Evolutionary conservation across 1,284 basidiomycete genomes (phyloP), one percentile per base, ranked within the genome.

Genomic region (Microbotryum saponariae): DNA sequence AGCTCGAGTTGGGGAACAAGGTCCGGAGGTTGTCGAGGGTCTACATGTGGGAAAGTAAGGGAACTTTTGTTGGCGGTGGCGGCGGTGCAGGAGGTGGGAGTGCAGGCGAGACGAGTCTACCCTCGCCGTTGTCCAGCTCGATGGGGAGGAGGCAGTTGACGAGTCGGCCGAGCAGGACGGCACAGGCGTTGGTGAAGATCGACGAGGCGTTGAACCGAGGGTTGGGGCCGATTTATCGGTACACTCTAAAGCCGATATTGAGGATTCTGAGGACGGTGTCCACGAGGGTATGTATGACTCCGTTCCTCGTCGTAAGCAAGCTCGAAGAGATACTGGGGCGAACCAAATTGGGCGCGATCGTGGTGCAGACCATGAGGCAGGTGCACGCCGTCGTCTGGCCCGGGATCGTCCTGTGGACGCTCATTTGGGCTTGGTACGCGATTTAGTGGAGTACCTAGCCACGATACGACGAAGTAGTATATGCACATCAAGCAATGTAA

Each of bases 1-100:
- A 5, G 10, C 27, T 45, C 16, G 9, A 37, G 46, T 29, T n/a
- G 48, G 18, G 42, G 45, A 46, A 56, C 6, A 58, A 63, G 20
- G 64, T 66, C 1, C 33, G 64, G 50, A 37, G 64, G 2, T 61
- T 66, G 20, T 53, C 48, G 29, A 29, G 59, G n/a, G 64, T 66
- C 6, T 66, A 59, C 56, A 56, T 58, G 12, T 66, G 64, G 64
- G 61, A 66, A 23, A 62, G 57, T 18, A 29, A 46, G 14, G 47
- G 29, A 18, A 2, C 18, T 44, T 4, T 23, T 27, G 9, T 60
- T 51, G 4, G 25, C 2, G 16, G 27, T 33, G 27, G 33, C 25
- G 25, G 25, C 3, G 31, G 25, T 10, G 51, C 27, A n/a, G 27
- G 31, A 31, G 20, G 21, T 14, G 48, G 27, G 12, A 21, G 27